Conservation (phyloP, 352 stramenopile genomes). For the Globisporangium parvum region DNA sequence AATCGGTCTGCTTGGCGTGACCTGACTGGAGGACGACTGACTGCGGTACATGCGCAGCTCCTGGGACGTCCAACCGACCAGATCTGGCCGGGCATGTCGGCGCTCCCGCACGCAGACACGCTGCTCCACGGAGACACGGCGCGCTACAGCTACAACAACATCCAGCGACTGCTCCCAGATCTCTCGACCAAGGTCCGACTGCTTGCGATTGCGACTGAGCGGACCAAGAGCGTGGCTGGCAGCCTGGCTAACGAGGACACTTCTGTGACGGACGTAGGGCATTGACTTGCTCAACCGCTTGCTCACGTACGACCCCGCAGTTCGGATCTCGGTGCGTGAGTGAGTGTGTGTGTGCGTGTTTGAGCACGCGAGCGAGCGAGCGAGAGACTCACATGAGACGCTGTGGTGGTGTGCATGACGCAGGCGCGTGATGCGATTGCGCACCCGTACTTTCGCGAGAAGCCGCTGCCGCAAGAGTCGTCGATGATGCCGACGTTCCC, state of each 20-base stretch:
- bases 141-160: slow-evolving; percentile 30
- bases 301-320: slow-evolving; percentile 44
- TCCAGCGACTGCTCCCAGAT: slow-evolving; percentile 28
- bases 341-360: no score
- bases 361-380: no score
- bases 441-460: slow-evolving; percentile 62
- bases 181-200: slow-evolving; percentile 26
- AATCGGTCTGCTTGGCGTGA: no score
- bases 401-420: not conserved
- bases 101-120: slow-evolving; percentile 33
- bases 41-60: slow-evolving; percentile 15
- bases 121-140: slow-evolving; percentile 26
- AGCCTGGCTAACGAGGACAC: no score
- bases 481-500: slow-evolving; percentile 65
- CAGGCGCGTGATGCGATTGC: slow-evolving; percentile 41
- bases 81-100: slow-evolving; percentile 50
- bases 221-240: not conserved
- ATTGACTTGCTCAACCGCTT: slow-evolving; percentile 42
- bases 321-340: slow-evolving; percentile 38
- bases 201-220: not conserved
- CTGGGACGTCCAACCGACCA: slow-evolving; percentile 56
- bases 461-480: slow-evolving; percentile 49
- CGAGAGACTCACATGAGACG: no score
- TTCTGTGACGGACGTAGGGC: slow-evolving; percentile 10
- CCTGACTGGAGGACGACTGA: not conserved